Conservation (phyloP, 2,329 filamentous ascomycete genomes). For the Clathrospora elynae region DNA sequence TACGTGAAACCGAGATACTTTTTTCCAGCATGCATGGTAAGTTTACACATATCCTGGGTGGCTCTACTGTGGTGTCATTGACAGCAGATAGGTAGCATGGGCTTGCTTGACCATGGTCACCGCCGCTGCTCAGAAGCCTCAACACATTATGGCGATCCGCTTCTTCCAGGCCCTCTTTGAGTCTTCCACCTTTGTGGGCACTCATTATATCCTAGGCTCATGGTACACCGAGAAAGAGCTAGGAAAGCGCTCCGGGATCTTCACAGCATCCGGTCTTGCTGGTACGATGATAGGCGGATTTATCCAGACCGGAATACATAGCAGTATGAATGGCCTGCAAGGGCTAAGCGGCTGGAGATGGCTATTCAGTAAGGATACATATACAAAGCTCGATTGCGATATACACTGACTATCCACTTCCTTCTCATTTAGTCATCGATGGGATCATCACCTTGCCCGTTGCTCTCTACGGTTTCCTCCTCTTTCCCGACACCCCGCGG, state of each 20-base stretch:
- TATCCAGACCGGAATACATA: slow-evolving; percentile 61
- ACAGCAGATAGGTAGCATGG: slow-evolving; percentile 55
- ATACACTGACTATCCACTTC: background rate
- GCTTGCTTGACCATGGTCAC: slow-evolving; percentile 67
- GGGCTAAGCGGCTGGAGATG: slow-evolving; percentile 63
- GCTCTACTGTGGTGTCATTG: slow-evolving; percentile 4
- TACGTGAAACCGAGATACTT: slow-evolving; percentile 67
- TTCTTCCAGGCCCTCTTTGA: slow-evolving; percentile 61
- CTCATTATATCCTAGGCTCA: slow-evolving; percentile 65
- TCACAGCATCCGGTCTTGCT: slow-evolving; percentile 64
- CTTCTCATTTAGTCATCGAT: slow-evolving; percentile 50
- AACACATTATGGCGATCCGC: slow-evolving; percentile 65
- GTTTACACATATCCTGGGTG: slow-evolving; percentile 1
- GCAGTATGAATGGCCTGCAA: slow-evolving; percentile 52
- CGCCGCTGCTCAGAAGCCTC: slow-evolving; percentile 57
- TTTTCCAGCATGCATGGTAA: slow-evolving; percentile 66
- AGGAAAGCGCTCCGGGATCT: slow-evolving; percentile 65
- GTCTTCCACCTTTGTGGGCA: slow-evolving; percentile 60
- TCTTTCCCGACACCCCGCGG: slow-evolving; percentile 53
- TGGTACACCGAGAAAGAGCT: slow-evolving; percentile 68
- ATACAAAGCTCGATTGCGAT: background rate
- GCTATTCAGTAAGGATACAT: slow-evolving; percentile 25
- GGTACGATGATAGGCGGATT: slow-evolving; percentile 68
- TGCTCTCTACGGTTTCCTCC: slow-evolving; percentile 59
- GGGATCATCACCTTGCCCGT: slow-evolving; percentile 63